Evolutionary conservation across 2,329 filamentous ascomycete species (phyloP).

Genomic region (Ascocoryne sarcoides): DNA sequence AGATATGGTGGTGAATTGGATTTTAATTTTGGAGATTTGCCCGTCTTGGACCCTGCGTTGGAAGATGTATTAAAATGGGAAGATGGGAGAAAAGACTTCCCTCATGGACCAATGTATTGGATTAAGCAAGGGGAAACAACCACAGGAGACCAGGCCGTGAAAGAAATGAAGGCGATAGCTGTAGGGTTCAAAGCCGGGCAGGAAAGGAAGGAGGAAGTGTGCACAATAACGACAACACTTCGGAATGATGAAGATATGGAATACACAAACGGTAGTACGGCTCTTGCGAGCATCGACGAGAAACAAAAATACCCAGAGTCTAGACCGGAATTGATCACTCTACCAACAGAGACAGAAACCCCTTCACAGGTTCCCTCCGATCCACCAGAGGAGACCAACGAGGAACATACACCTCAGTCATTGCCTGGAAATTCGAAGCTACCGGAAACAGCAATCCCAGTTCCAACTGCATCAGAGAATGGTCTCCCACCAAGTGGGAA

Average conservation of each 20-base stretch:
- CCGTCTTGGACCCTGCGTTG: conserved; percentile 59
- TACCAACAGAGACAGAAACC: conserved; percentile 9
- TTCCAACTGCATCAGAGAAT: background rate
- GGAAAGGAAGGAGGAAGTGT: conserved; percentile 34
- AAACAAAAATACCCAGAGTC: background rate
- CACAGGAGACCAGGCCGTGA: conserved; percentile 14
- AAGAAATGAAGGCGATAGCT: conserved; percentile 41
- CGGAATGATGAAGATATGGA: background rate
- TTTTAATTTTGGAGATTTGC: conserved; percentile 69
- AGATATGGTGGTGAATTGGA: conserved; percentile 83
- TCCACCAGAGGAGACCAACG: background rate
- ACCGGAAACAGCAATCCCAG: too few relatives aligned
- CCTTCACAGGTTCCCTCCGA: background rate
- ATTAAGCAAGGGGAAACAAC: conserved; percentile 26
- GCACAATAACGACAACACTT: conserved; percentile 13
- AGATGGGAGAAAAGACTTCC: conserved; percentile 43
- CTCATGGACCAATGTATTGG: conserved; percentile 50
- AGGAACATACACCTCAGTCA: too few relatives aligned
- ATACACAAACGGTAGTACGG: background rate
- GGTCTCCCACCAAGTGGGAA: background rate
- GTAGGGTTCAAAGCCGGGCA: conserved; percentile 40
- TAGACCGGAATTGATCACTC: conserved; percentile 7
- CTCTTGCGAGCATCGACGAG: background rate
- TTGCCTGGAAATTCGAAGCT: too few relatives aligned
- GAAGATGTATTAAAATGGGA: conserved; percentile 43